Percentiles rank a stretch among this genome's conserved stretches.
These are phyloP conservation scores for Macrolepiota fuliginosa DNA, from an alignment of 768 basidiomycete species.

Conservation along the genomic window DNA sequence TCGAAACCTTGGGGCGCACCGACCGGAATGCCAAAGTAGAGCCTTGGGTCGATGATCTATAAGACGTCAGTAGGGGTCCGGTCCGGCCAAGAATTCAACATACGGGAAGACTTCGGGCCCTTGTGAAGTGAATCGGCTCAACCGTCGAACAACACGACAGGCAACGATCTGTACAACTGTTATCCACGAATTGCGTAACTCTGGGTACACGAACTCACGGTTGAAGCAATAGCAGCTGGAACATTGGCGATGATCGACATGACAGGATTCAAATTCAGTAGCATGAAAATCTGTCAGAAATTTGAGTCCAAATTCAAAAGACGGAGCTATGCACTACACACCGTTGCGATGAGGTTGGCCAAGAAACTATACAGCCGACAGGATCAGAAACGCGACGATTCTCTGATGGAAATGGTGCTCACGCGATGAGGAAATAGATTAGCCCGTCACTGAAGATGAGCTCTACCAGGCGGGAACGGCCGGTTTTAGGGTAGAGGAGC, in stretches of 20 bases:
- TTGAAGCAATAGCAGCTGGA: constrained; percentile 66
- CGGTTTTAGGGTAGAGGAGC: constrained; percentile 42
- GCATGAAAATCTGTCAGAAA: constrained; percentile 49
- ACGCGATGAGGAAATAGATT: constrained; percentile 73
- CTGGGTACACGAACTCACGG: constrained; percentile 35
- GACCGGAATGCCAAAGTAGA: constrained; percentile 63
- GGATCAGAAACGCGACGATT: background rate
- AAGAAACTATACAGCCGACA: constrained; percentile 45
- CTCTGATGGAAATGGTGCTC: constrained; percentile 23
- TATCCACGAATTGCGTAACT: background rate
- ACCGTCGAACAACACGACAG: constrained; percentile 56
- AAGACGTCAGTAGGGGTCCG: background rate
- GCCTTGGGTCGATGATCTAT: constrained; percentile 39
- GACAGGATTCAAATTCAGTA: constrained; percentile 65
- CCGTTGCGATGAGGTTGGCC: constrained; percentile 66
- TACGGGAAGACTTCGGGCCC: constrained; percentile 56
- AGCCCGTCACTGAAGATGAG: constrained; percentile 73
- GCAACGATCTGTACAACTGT: constrained; percentile 53
- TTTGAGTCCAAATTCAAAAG: background rate
- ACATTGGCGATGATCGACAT: constrained; percentile 76
- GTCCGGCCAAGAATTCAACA: constrained; percentile 21
- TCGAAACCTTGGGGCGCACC: constrained; percentile 30
- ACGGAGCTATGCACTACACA: constrained; percentile 25
- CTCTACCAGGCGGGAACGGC: constrained; percentile 54
- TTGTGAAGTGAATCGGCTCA: constrained; percentile 53